Evolutionary conservation across 2,329 filamentous ascomycete genomes (phyloP), one percentile per base, ranked within the genome.

Genomic region (Colletotrichum eleusines): DNA sequence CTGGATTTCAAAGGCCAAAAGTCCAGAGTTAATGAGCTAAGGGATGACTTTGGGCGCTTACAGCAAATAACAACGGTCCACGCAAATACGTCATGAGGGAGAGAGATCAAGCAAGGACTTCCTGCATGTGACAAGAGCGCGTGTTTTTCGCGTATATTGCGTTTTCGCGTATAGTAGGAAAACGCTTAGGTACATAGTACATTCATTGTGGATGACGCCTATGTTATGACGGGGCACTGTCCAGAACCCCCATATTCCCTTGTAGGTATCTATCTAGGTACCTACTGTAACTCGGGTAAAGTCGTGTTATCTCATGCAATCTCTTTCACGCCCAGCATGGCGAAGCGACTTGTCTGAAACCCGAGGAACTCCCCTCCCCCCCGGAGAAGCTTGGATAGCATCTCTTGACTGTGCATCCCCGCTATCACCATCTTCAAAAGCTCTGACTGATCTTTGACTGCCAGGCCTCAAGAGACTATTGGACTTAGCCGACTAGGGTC

Each of bases 161-260:
- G 44, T n/a, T n/a, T 23, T 51, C 59, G 59, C 59, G 59, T 62
- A 40, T 5, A 62, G 59, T 35, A n/a, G 12, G 26, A 38, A 55
- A 33, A 38, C 33, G 33, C 40, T 42, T 40, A 40, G 38, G 38
- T 40, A 33, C 4, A 7, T 33, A 33, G 31, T 35, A 35, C n/a
- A n/a, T n/a, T n/a, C n/a, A n/a, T n/a, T n/a, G n/a, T n/a, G n/a
- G n/a, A n/a, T n/a, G n/a, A n/a, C n/a, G n/a, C n/a, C n/a, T n/a
- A n/a, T n/a, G n/a, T n/a, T n/a, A n/a, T n/a, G n/a, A n/a, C n/a
- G n/a, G n/a, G n/a, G n/a, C n/a, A n/a, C n/a, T n/a, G n/a, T n/a
- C n/a, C n/a, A n/a, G n/a, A n/a, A n/a, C n/a, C n/a, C n/a, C n/a
- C n/a, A n/a, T n/a, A n/a, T n/a, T n/a, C n/a, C n/a, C n/a, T n/a